A percentile compares a stretch with the other conserved stretches of the same genome.
phyloP scores from a whole-genome alignment of 805 yeast species.

The Candida ficus region DNA sequence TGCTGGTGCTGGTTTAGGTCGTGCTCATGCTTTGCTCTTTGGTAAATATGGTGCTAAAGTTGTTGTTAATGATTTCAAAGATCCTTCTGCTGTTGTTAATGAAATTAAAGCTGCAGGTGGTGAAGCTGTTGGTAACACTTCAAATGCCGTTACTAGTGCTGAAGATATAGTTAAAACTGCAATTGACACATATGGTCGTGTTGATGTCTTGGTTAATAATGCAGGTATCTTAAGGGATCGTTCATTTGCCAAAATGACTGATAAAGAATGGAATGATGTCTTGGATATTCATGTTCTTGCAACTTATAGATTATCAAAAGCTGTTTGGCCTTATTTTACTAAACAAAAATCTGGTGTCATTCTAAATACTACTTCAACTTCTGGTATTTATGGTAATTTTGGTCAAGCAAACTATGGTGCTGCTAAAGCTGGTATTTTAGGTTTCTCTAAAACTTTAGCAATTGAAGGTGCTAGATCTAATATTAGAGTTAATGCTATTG shows the following conservation, averaged over 20 bases:
- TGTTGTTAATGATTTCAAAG: constrained; percentile 84
- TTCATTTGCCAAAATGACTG: constrained; percentile 80
- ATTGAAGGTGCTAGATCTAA: constrained; percentile 80
- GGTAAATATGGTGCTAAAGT: constrained; percentile 94
- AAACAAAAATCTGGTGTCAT: constrained; percentile 78
- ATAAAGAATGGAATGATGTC: constrained; percentile 78
- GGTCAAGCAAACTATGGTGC: constrained; percentile 97
- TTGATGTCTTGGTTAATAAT: constrained; percentile 83
- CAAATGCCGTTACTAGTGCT: constrained; percentile 76
- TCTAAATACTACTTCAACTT: constrained; percentile 88
- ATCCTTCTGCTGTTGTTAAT: constrained; percentile 67
- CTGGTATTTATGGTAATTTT: constrained; percentile 96
- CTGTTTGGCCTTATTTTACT: constrained; percentile 87
- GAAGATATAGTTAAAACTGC: constrained; percentile 75
- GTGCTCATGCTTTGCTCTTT: constrained; percentile 77
- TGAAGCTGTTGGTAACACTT: constrained; percentile 75
- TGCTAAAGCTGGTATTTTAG: constrained; percentile 86
- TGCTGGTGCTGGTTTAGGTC: constrained; percentile 92
- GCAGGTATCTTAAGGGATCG: constrained; percentile 94
- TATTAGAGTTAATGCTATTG: constrained; percentile 76
- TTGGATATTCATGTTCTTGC: constrained; percentile 79
- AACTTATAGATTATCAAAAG: constrained; percentile 73
- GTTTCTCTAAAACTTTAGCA: constrained; percentile 81
- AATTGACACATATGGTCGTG: constrained; percentile 67
- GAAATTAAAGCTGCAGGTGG: constrained; percentile 74